Evolutionary conservation across 202 grass and related monocot genomes (phyloP).

Genomic region (Setaria italica): DNA sequence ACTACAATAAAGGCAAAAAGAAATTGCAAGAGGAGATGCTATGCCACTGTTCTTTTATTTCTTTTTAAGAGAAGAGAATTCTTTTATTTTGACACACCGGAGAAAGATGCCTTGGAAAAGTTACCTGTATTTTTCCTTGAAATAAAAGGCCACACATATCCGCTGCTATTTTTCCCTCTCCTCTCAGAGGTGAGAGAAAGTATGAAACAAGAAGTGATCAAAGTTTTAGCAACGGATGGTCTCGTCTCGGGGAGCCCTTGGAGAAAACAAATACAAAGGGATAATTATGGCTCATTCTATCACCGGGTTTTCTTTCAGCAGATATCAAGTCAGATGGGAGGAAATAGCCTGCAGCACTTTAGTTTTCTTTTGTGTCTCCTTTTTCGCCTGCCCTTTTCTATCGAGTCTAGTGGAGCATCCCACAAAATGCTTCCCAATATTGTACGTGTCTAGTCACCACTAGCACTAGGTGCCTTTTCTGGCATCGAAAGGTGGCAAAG

Average conservation of each 20-base stretch:
- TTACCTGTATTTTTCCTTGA: not conserved
- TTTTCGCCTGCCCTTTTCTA: not conserved
- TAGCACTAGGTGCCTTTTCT: constrained; percentile 14
- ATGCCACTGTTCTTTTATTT: not conserved
- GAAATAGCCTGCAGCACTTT: not conserved
- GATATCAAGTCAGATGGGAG: constrained; percentile 23
- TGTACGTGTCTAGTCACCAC: constrained; percentile 37
- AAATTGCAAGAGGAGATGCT: constrained; percentile 10
- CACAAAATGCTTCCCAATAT: constrained; percentile 16
- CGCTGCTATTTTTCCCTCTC: not conserved
- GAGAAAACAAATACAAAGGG: not conserved
- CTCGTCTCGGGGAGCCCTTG: not conserved
- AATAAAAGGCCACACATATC: not conserved
- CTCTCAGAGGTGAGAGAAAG: not conserved
- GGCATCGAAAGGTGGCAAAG: constrained; percentile 24
- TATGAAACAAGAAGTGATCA: not conserved
- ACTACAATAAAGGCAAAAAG: constrained; percentile 25
- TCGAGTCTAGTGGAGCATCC: constrained; percentile 47
- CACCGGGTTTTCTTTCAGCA: not conserved
- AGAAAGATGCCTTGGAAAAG: not conserved
- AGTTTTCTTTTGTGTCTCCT: not conserved
- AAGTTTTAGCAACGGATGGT: not conserved
- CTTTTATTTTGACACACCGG: not conserved
- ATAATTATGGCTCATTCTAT: not conserved
- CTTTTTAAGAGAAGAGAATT: not conserved